phyloP scores from a whole-genome alignment of 73 alveolate species.

The Breviolum minutum region DNA sequence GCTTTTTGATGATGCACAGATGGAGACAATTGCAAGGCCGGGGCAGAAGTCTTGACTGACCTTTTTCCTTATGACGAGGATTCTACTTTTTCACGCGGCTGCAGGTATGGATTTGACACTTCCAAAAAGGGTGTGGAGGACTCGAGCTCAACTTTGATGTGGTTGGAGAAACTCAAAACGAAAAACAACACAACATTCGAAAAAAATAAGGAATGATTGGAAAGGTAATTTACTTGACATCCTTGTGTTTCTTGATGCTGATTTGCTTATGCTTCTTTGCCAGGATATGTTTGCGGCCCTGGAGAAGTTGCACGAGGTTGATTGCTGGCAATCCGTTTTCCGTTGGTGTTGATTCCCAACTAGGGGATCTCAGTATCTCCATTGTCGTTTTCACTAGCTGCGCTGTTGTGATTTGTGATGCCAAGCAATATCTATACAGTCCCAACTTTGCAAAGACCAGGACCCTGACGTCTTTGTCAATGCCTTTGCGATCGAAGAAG shows the following conservation, averaged over 20 bases:
- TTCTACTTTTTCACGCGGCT: neutral
- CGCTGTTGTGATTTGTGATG: neutral
- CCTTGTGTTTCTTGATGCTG: no score
- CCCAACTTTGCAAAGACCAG: neutral
- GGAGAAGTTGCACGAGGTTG: conserved; percentile 44
- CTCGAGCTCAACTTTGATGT: neutral
- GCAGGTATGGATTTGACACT: conserved; percentile 66
- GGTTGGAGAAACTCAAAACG: neutral
- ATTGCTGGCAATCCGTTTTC: neutral
- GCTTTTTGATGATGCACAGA: neutral
- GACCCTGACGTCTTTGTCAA: conserved; percentile 60
- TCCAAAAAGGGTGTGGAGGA: conserved; percentile 62
- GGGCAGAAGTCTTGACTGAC: neutral
- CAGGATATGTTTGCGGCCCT: conserved; percentile 29
- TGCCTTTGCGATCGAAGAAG: conserved; percentile 78
- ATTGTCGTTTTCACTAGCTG: no score
- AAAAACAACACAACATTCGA: no score
- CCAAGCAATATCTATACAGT: neutral
- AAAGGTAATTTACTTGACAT: no score
- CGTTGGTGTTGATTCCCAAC: neutral
- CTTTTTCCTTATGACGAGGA: neutral
- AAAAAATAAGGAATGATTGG: no score
- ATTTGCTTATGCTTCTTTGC: neutral
- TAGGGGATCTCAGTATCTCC: no score
- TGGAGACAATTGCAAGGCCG: conserved; percentile 49